Evolutionary conservation across 176 grass and related monocot genomes (phyloP).

Genomic region (Alloteropsis semialata): DNA sequence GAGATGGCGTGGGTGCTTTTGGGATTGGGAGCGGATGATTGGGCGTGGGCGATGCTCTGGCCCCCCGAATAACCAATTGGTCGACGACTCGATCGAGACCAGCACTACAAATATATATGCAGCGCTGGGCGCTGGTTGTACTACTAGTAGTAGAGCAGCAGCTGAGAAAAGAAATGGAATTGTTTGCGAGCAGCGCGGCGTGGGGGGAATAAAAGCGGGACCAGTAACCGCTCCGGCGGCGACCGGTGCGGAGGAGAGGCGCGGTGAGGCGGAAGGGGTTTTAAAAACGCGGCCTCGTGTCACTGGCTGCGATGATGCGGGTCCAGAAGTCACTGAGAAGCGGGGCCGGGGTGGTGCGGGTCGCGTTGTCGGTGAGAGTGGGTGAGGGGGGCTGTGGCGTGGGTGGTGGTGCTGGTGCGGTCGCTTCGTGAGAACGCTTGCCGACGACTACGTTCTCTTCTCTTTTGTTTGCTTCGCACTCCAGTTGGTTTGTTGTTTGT

Average conservation of each 20-base stretch:
- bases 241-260: neutral
- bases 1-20: slow-evolving; percentile 30
- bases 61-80: neutral
- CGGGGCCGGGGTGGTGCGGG: rapidly evolving
- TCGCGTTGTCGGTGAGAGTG: neutral
- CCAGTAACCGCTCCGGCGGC: neutral
- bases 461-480: neutral
- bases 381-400: rapidly evolving
- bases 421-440: slow-evolving; percentile 29
- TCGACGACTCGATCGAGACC: slow-evolving; percentile 1
- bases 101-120: neutral
- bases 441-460: slow-evolving; percentile 15
- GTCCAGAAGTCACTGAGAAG: rapidly evolving
- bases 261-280: neutral
- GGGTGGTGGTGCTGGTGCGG: neutral
- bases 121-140: neutral
- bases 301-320: rapidly evolving
- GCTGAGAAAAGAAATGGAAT: neutral
- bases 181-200: neutral
- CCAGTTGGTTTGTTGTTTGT: neutral
- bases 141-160: neutral
- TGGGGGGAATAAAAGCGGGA: neutral
- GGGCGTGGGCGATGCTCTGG: neutral
- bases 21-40: slow-evolving; percentile 38
- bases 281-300: neutral